These are phyloP conservation scores for Heterobasidion irregulare DNA, from an alignment of 1,284 basidiomycete species.

Conservation along the genomic window DNA sequence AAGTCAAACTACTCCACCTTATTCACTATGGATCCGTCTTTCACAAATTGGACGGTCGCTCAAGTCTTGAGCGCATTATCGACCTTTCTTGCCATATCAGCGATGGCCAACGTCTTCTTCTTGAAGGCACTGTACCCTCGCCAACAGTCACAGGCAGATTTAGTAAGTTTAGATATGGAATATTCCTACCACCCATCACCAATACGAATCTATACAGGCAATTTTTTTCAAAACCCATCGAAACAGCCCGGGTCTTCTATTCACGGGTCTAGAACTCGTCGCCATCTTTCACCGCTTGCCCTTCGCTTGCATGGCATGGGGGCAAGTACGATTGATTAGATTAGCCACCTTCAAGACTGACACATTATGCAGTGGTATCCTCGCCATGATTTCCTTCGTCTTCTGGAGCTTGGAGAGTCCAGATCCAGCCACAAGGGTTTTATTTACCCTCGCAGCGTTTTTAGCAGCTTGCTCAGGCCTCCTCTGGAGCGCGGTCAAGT, in stretches of 20 bases:
- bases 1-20: not conserved
- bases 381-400: not conserved
- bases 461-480: not conserved
- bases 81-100: not conserved
- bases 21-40: not conserved
- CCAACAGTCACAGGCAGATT: not conserved
- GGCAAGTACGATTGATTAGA: not conserved
- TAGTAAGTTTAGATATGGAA: too few relatives aligned
- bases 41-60: not conserved
- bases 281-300: conserved; percentile 1
- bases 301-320: not conserved
- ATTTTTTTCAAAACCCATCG: not conserved
- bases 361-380: not conserved
- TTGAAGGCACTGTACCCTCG: not conserved
- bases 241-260: not conserved
- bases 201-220: not conserved
- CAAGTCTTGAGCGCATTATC: not conserved
- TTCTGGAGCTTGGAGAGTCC: not conserved
- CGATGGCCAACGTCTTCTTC: not conserved
- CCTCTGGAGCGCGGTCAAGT: not conserved
- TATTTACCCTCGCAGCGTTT: not conserved
- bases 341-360: not conserved
- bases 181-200: too few relatives aligned
- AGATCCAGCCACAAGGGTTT: not conserved
- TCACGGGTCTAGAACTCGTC: not conserved